Evolutionary conservation across 192 early-diverging fungal genomes (phyloP).

Genomic region (Tieghemiomyces parasiticus): DNA sequence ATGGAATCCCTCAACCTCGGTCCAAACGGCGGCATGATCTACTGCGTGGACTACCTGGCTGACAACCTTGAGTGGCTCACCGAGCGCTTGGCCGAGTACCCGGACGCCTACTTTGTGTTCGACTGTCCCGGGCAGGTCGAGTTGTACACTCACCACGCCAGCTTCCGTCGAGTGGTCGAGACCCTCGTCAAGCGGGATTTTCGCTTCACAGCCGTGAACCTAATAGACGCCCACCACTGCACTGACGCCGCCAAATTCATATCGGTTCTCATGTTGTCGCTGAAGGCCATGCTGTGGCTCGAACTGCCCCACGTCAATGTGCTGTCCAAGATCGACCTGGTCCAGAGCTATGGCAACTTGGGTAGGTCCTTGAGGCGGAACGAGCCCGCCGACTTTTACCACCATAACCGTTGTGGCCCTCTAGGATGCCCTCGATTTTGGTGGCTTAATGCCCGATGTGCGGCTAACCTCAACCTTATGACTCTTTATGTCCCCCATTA

Average conservation of each 20-base stretch:
- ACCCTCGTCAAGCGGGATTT: conserved; percentile 47
- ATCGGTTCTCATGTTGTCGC: conserved; percentile 72
- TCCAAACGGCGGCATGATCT: conserved; percentile 94
- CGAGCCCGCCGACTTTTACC: too few relatives aligned
- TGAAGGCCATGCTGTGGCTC: conserved; percentile 86
- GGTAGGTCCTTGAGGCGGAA: conserved; percentile 21
- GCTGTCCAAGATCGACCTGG: conserved; percentile 87
- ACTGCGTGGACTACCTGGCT: conserved; percentile 86
- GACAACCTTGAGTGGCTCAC: conserved; percentile 88
- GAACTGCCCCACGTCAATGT: conserved; percentile 95
- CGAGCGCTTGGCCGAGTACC: conserved; percentile 48
- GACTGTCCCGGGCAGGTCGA: conserved; percentile 98
- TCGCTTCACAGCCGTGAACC: conserved; percentile 59
- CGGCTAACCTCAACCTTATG: too few relatives aligned
- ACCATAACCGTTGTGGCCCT: too few relatives aligned
- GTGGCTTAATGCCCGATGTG: too few relatives aligned
- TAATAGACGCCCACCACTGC: conserved; percentile 87
- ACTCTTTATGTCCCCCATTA: too few relatives aligned
- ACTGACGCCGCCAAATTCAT: conserved; percentile 86
- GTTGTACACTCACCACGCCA: conserved; percentile 86
- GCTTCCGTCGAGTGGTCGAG: conserved; percentile 62
- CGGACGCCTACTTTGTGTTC: conserved; percentile 82
- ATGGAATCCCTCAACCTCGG: conserved; percentile 81
- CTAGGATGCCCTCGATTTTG: too few relatives aligned
- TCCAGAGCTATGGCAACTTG: conserved; percentile 59